phyloP scores from a whole-genome alignment of 768 basidiomycete species.

The Pilatotrama ljubarskyi region DNA sequence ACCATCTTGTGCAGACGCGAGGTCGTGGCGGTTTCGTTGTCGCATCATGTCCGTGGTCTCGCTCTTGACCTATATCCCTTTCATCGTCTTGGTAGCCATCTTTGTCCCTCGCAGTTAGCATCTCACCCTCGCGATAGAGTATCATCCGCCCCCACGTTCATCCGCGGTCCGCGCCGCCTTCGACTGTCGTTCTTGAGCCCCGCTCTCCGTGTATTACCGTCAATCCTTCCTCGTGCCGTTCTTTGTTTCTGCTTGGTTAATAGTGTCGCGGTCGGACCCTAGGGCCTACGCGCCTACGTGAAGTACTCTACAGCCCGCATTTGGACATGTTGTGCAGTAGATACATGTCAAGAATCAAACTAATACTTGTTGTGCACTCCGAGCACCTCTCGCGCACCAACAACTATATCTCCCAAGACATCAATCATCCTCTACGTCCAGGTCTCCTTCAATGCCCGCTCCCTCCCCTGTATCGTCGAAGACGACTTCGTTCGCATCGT shows the following conservation, averaged over 20 bases:
- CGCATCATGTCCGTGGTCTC: constrained; percentile 70
- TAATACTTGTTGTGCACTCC: constrained; percentile 16
- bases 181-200: neutral
- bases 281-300: constrained; percentile 7
- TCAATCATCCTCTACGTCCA: constrained; percentile 71
- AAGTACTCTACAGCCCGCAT: constrained; percentile 9
- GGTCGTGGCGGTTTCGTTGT: constrained; percentile 73
- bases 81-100: constrained; percentile 71
- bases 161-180: neutral
- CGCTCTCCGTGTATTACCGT: constrained; percentile 7
- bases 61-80: constrained; percentile 74
- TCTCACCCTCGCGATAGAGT: constrained; percentile 2
- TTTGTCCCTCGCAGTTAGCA: constrained; percentile 41
- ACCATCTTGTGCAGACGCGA: constrained; percentile 52
- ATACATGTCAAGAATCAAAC: constrained; percentile 16
- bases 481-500: constrained; percentile 49
- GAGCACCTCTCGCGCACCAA: constrained; percentile 22
- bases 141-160: constrained; percentile 7
- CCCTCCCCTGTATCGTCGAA: constrained; percentile 72
- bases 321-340: constrained; percentile 22
- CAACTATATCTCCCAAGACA: too few species aligned
- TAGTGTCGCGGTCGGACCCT: constrained; percentile 10
- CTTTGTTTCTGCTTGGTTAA: constrained; percentile 17
- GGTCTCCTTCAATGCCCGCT: constrained; percentile 65
- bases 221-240: constrained; percentile 17